phyloP scores from a whole-genome alignment of 2,329 filamentous ascomycete genomes.

The Fusarium coicis region DNA sequence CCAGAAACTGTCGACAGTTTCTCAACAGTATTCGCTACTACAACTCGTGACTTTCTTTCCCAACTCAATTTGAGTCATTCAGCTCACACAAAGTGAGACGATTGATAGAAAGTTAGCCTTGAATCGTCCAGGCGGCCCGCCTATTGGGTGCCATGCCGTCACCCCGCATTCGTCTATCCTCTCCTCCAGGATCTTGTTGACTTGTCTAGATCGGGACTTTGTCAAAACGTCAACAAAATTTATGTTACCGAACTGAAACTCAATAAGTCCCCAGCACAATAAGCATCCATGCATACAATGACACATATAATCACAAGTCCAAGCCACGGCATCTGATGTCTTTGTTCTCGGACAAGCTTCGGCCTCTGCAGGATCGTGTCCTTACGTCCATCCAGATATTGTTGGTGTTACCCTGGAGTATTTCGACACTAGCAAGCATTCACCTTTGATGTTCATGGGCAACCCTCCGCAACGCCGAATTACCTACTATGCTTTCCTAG shows the following conservation, averaged over 20 bases:
- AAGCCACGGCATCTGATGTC: constrained; percentile 6
- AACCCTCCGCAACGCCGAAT: constrained; percentile 30
- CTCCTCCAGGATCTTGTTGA: constrained; percentile 34
- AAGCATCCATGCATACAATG: not conserved
- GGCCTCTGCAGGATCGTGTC: constrained; percentile 4
- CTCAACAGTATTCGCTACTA: not conserved
- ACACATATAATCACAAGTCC: constrained; percentile 14
- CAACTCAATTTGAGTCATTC: constrained; percentile 8
- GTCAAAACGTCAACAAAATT: constrained; percentile 30
- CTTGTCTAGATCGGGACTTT: constrained; percentile 27
- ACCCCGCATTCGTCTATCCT: constrained; percentile 35
- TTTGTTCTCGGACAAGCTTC: constrained; percentile 28
- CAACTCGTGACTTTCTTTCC: not conserved
- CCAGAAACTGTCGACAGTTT: not conserved
- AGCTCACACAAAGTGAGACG: not conserved
- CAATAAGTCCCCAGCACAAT: constrained; percentile 21
- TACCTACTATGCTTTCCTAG: not conserved
- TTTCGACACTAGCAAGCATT: not conserved
- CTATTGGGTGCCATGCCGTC: constrained; percentile 33
- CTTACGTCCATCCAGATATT: not conserved
- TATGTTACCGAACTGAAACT: constrained; percentile 29
- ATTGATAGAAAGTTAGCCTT: not conserved
- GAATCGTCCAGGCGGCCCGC: not conserved
- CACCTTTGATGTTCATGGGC: constrained; percentile 12
- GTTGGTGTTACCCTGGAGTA: constrained; percentile 28